phyloP scores from a whole-genome alignment of 2,329 filamentous ascomycete species.

The Trichoderma koningii region DNA sequence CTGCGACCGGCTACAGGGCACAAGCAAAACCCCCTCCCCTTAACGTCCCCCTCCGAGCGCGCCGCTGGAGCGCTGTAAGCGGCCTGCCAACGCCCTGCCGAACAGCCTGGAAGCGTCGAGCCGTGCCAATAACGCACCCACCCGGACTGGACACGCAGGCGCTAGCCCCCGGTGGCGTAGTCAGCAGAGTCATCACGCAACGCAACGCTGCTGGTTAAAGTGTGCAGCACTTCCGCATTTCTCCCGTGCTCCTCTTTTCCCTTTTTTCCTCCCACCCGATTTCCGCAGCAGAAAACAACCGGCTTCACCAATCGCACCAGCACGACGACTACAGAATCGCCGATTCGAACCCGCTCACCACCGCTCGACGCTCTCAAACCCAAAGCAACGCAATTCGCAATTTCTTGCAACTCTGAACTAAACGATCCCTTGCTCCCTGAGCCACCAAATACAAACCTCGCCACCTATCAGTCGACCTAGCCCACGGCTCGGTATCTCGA shows the following conservation, averaged over 20 bases:
- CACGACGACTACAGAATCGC: not conserved
- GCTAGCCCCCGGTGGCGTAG: not conserved
- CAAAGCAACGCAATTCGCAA: not conserved
- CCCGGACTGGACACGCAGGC: no score
- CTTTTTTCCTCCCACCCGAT: conserved; percentile 1
- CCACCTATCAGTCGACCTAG: conserved; percentile 27
- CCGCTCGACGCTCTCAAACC: not conserved
- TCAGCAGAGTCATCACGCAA: conserved; percentile 6
- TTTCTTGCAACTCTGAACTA: not conserved
- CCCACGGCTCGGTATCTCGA: conserved; percentile 23
- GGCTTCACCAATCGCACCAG: not conserved
- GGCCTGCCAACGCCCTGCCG: conserved; percentile 3
- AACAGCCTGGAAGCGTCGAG: conserved; percentile 7
- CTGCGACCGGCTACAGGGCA: not conserved
- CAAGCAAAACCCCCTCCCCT: not conserved
- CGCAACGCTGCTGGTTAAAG: not conserved
- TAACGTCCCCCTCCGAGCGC: no score
- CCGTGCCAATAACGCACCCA: no score
- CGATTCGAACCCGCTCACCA: not conserved
- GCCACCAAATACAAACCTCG: conserved; percentile 5
- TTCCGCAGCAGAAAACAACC: not conserved
- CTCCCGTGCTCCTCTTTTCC: conserved; percentile 9
- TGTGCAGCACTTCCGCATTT: conserved; percentile 5
- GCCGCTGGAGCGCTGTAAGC: conserved; percentile 22
- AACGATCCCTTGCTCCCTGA: not conserved